Conservation (phyloP, 2,329 filamentous ascomycete species). For the Colletotrichum scovillei region DNA sequence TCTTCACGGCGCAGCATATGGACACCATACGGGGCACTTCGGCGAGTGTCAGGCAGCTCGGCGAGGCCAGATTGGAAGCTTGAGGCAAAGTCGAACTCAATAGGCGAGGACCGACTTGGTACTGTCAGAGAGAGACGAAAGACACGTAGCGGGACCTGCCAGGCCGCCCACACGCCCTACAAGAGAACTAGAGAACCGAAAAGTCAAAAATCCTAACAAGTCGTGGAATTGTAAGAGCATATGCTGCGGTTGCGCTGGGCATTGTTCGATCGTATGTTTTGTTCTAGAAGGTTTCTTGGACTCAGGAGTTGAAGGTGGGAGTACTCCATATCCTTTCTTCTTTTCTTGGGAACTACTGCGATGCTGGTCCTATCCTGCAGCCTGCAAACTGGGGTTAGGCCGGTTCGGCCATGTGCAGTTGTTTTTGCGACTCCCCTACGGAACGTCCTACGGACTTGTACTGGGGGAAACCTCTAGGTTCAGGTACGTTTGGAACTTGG, state of each 20-base stretch:
- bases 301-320: neutral
- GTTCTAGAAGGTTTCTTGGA: neutral
- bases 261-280: neutral
- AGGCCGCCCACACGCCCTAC: neutral
- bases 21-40: slow-evolving; percentile 83
- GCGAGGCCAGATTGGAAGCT: neutral
- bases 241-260: neutral
- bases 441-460: neutral
- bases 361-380: neutral
- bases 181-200: neutral
- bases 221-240: neutral
- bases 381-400: neutral
- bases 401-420: neutral
- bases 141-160: neutral
- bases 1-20: slow-evolving; percentile 53
- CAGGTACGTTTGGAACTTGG: neutral
- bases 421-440: neutral
- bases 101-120: neutral
- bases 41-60: slow-evolving; percentile 74
- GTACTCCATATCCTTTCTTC: too few species aligned
- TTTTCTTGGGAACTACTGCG: neutral
- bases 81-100: neutral
- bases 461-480: neutral
- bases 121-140: neutral
- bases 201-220: neutral